Evolutionary conservation across 192 early-diverging fungal genomes (phyloP).

Genomic region (Funneliformis mosseae): DNA sequence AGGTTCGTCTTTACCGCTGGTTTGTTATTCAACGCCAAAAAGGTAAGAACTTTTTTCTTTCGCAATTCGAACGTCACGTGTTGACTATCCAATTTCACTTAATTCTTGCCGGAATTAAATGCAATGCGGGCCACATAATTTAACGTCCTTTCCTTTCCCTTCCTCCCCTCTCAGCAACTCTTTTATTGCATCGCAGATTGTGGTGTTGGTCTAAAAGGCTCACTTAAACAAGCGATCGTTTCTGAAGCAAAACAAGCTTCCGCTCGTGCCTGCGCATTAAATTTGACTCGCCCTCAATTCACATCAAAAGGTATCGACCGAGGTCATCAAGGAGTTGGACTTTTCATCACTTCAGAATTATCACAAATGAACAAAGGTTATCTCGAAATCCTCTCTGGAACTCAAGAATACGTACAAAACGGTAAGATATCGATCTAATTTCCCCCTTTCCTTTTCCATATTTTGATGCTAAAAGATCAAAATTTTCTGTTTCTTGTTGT

Average conservation of each 20-base stretch:
- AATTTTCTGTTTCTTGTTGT: background rate
- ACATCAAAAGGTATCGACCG: constrained; percentile 29
- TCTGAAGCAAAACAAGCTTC: constrained; percentile 25
- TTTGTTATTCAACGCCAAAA: constrained; percentile 22
- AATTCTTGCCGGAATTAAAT: too few relatives aligned
- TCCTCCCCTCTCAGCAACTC: background rate
- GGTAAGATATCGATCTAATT: background rate
- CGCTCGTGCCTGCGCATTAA: constrained; percentile 11
- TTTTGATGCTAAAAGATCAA: background rate
- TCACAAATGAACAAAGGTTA: constrained; percentile 28
- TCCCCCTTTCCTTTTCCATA: background rate
- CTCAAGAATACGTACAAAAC: constrained; percentile 31
- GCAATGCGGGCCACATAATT: too few relatives aligned
- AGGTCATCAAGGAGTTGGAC: constrained; percentile 35
- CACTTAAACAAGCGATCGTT: constrained; percentile 28
- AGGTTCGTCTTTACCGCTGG: constrained; percentile 28
- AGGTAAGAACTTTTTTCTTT: background rate
- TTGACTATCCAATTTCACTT: background rate
- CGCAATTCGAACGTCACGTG: background rate
- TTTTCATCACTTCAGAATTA: constrained; percentile 33
- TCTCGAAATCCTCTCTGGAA: constrained; percentile 32
- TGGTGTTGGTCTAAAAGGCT: constrained; percentile 29
- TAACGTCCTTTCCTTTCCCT: background rate
- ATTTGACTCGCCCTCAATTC: constrained; percentile 26
- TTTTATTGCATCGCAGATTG: constrained; percentile 27